Evolutionary conservation across 192 early-diverging fungal genomes (phyloP).

Genomic region (Coemansia sp.): DNA sequence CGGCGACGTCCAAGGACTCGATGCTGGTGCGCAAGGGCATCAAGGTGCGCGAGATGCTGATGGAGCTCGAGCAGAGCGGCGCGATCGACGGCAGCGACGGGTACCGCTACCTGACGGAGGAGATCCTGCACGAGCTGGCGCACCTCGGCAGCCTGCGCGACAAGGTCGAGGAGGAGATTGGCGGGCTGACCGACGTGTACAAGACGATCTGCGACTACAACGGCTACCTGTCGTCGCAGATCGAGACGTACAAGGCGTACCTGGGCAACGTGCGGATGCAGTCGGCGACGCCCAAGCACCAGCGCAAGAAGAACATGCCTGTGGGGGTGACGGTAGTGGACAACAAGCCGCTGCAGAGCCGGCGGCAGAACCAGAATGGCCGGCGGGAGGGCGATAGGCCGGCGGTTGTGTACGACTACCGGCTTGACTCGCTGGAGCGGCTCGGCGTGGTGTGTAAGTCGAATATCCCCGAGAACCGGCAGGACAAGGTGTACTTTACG

Average conservation of each 20-base stretch:
- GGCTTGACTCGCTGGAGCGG: conserved; percentile 79
- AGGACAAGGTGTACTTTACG: conserved; percentile 83
- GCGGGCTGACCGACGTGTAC: conserved; percentile 76
- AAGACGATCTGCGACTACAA: conserved; percentile 94
- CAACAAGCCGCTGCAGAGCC: conserved; percentile 28
- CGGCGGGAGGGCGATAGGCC: conserved; percentile 13
- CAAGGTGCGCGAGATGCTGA: conserved; percentile 92
- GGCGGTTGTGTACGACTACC: conserved; percentile 63
- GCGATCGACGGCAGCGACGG: conserved; percentile 72
- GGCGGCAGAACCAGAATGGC: conserved; percentile 24
- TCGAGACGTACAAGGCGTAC: conserved; percentile 94
- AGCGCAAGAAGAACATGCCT: conserved; percentile 52
- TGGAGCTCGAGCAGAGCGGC: conserved; percentile 74
- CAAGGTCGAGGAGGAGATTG: conserved; percentile 78
- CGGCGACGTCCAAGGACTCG: conserved; percentile 83
- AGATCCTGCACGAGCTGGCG: conserved; percentile 82
- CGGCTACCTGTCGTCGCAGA: conserved; percentile 81
- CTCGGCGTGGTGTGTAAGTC: conserved; percentile 90
- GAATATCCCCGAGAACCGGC: conserved; percentile 87
- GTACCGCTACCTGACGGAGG: conserved; percentile 79
- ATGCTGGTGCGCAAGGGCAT: conserved; percentile 89
- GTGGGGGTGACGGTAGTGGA: conserved; percentile 61
- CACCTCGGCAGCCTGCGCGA: conserved; percentile 90
- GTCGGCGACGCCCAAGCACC: conserved; percentile 61
- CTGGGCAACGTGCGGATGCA: conserved; percentile 85